Conservation (phyloP, 2,329 filamentous ascomycete genomes). For the Fusarium foetens region DNA sequence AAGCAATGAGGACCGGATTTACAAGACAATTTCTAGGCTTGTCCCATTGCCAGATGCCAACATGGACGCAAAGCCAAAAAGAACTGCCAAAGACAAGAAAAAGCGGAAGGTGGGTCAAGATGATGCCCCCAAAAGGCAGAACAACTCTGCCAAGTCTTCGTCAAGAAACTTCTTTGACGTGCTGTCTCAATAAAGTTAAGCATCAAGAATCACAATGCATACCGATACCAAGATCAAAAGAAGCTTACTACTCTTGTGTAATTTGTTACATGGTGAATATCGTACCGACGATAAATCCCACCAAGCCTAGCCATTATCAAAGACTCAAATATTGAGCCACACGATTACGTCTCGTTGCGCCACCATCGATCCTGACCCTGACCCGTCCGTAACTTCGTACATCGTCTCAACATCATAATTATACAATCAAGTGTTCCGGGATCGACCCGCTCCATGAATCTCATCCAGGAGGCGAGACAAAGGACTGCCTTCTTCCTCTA, state of each 20-base stretch:
- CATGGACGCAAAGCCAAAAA: neutral
- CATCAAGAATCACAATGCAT: neutral
- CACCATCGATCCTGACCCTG: neutral
- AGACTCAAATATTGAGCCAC: neutral
- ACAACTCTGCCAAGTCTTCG: neutral
- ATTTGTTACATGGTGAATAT: neutral
- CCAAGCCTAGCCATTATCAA: neutral
- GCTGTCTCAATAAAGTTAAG: slow-evolving; percentile 29
- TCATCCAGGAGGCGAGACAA: slow-evolving; percentile 47
- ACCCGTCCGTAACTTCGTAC: slow-evolving; percentile 8
- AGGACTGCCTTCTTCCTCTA: slow-evolving; percentile 35
- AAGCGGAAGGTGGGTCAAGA: slow-evolving; percentile 23
- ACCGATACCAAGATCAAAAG: neutral
- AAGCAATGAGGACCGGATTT: slow-evolving; percentile 8
- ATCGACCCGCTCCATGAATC: slow-evolving; percentile 47
- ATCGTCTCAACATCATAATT: slow-evolving; percentile 19
- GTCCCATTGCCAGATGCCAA: slow-evolving; percentile 21
- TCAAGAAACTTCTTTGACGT: slow-evolving; percentile 43
- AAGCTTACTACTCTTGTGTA: neutral
- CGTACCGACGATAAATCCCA: neutral
- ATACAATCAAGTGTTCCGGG: slow-evolving; percentile 21
- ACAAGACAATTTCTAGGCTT: slow-evolving; percentile 30
- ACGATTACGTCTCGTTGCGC: slow-evolving; percentile 14
- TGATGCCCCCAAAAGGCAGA: neutral
- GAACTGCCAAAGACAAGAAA: slow-evolving; percentile 10